phyloP scores from a whole-genome alignment of 2,329 filamentous ascomycete species.

The Fusarium newnesense region DNA sequence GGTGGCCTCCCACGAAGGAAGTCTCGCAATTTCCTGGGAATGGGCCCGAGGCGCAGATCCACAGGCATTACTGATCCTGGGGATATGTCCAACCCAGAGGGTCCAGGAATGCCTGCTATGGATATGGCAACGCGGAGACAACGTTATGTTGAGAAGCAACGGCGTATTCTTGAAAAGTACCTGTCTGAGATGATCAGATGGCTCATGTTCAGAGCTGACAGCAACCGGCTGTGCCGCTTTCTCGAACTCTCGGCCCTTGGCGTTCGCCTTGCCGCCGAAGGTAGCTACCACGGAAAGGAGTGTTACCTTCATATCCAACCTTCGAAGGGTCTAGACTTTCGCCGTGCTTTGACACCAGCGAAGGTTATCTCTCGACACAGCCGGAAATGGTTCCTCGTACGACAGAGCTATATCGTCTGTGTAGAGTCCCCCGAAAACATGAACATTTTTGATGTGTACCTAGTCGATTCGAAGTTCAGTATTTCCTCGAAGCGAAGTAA shows the following conservation, averaged over 20 bases:
- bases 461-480: slow-evolving; percentile 90
- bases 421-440: slow-evolving; percentile 99
- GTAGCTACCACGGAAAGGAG: slow-evolving; percentile 97
- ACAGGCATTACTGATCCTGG: slow-evolving; percentile 60
- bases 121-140: slow-evolving; percentile 56
- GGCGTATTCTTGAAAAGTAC: slow-evolving; percentile 88
- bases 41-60: slow-evolving; percentile 59
- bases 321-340: slow-evolving; percentile 86
- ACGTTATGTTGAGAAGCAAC: slow-evolving; percentile 82
- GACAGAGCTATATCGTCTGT: slow-evolving; percentile 96
- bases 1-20: slow-evolving; percentile 54
- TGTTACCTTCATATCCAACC: slow-evolving; percentile 93
- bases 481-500: slow-evolving; percentile 78
- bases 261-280: slow-evolving; percentile 91
- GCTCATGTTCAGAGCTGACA: slow-evolving; percentile 96
- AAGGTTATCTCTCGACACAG: slow-evolving; percentile 85
- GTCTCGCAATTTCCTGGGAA: slow-evolving; percentile 65
- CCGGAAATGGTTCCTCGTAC: slow-evolving; percentile 97
- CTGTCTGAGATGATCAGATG: slow-evolving; percentile 94
- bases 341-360: slow-evolving; percentile 80
- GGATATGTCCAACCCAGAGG: slow-evolving; percentile 55
- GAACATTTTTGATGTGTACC: slow-evolving; percentile 98
- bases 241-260: slow-evolving; percentile 93
- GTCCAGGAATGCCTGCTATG: slow-evolving; percentile 60
- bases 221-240: slow-evolving; percentile 95